Base-by-base conservation (phyloP, 352 stramenopile species). In the Chloridella minuta region DNA sequence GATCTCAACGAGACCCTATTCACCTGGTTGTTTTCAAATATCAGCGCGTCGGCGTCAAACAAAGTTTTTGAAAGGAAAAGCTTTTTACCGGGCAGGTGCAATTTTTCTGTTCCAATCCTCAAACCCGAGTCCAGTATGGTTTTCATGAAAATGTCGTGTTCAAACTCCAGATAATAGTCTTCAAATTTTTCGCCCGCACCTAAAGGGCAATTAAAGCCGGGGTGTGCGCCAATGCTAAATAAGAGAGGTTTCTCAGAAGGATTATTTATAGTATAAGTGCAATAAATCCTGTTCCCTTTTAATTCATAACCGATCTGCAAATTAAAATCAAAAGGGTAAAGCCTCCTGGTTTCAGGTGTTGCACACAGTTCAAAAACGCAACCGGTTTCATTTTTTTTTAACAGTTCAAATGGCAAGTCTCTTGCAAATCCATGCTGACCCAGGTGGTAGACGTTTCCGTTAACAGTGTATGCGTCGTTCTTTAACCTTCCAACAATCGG, bases 81-180 rank as follows among this genome's bases (percentile, higher is more conserved):
- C n/a, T 66, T 66, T 10, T 66, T 66, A 18, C n/a, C 40, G 40
- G 10, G 10, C 10, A 66, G 40, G 40, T 66, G 10, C 40, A 66
- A 66, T 18, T 66, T 66, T 66, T 66, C 40, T 66, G 10, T 66
- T n/a, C n/a, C n/a, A n/a, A n/a, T n/a, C n/a, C 40, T 66, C n/a
- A 66, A 66, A 18, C 40, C 40, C n/a, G 40, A 66, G n/a, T n/a
- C n/a, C n/a, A 66, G n/a, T 66, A 18, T n/a, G 10, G 40, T 66
- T 66, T 18, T 18, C 40, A n/a, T 18, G n/a, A 18, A 66, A n/a
- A 18, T 10, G n/a, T 66, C 40, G 40, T 10, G n/a, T 66, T 66
- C 40, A 66, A 66, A 66, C n/a, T 66, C 40, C n/a, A 66, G 40
- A n/a, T 66, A 66, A 66, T 66, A 66, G n/a, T 66, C 40, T 66